These are phyloP conservation scores for Huntiella moniliformis DNA, from an alignment of 2,329 filamentous ascomycete species.

Conservation along the genomic window DNA sequence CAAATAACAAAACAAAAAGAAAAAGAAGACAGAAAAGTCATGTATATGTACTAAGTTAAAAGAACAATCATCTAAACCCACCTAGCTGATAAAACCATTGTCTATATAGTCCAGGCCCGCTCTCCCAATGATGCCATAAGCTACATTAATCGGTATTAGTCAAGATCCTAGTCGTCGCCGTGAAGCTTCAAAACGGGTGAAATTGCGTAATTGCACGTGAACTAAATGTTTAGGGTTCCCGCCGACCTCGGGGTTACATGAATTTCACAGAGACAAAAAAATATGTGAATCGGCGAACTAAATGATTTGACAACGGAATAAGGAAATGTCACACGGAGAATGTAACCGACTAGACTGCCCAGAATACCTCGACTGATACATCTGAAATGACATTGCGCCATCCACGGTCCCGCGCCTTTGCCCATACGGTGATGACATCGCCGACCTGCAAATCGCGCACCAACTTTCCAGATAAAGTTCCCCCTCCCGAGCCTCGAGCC, in stretches of 20 bases:
- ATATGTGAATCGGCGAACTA: neutral
- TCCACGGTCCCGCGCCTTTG: conserved; percentile 32
- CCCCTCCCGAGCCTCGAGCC: conserved; percentile 28
- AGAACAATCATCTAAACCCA: neutral
- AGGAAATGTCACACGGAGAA: neutral
- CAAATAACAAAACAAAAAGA: neutral
- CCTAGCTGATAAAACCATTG: too few species aligned
- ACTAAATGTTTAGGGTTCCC: neutral
- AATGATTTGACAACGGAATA: neutral
- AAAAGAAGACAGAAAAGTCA: neutral
- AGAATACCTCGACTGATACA: conserved; percentile 38
- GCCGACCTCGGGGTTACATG: neutral
- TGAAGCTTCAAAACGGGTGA: neutral
- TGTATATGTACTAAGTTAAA: neutral
- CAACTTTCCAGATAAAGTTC: conserved; percentile 34
- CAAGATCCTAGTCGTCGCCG: too few species aligned
- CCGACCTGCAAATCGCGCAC: conserved; percentile 37
- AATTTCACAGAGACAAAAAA: neutral
- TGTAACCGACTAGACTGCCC: conserved; percentile 21
- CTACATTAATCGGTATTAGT: too few species aligned
- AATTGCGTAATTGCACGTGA: conserved; percentile 3
- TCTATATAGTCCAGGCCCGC: too few species aligned
- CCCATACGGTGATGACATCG: conserved; percentile 44
- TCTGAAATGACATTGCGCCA: conserved; percentile 35
- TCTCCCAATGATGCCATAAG: too few species aligned